Percentiles rank a stretch among this genome's conserved stretches.
Conservation (phyloP, 2,329 filamentous ascomycete genomes). For the Daldinia sp. region DNA sequence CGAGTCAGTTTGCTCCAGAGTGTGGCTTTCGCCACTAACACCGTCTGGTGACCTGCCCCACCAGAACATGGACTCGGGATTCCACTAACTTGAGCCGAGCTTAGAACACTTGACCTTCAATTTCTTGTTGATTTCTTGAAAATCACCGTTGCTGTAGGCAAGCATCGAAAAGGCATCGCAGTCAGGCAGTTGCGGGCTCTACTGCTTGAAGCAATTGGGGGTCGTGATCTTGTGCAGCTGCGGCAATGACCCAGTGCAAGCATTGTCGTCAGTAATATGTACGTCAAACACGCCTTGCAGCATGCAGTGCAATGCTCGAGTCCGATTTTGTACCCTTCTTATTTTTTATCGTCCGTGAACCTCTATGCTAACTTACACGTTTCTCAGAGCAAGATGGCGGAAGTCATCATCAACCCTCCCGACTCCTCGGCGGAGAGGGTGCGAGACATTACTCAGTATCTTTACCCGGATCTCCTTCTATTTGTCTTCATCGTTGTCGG, state of each 20-base stretch:
- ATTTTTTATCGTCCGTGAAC: constrained; percentile 31
- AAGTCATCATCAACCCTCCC: constrained; percentile 48
- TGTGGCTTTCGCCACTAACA: constrained; percentile 51
- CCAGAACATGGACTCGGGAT: constrained; percentile 47
- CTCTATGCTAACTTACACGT: constrained; percentile 44
- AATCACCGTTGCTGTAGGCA: constrained; percentile 34
- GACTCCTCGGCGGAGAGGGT: constrained; percentile 57
- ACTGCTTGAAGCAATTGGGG: constrained; percentile 42
- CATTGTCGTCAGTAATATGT: constrained; percentile 48
- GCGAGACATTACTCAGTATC: constrained; percentile 61
- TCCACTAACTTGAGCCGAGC: constrained; percentile 46
- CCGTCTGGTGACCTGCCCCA: constrained; percentile 51
- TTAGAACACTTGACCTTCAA: constrained; percentile 44
- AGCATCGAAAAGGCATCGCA: constrained; percentile 26
- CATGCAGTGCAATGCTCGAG: constrained; percentile 50
- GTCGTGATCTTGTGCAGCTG: constrained; percentile 44
- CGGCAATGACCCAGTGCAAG: constrained; percentile 49
- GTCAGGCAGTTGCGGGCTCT: constrained; percentile 33
- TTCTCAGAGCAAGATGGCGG: constrained; percentile 51
- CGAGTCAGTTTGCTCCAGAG: constrained; percentile 47
- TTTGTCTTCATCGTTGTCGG: constrained; percentile 64
- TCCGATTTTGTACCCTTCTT: constrained; percentile 44
- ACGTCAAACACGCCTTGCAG: constrained; percentile 51
- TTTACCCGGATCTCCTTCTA: constrained; percentile 66
- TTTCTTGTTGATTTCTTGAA: constrained; percentile 35